Conservation (phyloP, 495 filamentous ascomycete genomes). For the Xylaria cubensis region DNA sequence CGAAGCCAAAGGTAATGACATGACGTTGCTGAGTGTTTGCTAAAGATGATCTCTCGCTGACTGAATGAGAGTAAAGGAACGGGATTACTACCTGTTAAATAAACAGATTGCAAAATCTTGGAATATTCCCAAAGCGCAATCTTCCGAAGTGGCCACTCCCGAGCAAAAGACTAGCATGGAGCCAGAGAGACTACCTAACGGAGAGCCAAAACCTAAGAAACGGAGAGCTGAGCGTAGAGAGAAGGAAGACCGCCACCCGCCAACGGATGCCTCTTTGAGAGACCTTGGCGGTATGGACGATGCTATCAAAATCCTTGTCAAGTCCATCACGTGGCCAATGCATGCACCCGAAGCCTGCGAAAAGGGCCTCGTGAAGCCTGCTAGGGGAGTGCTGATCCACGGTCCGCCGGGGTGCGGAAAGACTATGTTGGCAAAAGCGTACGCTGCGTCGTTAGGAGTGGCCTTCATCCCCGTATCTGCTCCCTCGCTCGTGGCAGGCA, state of each 20-base stretch:
- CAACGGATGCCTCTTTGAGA: slow-evolving; percentile 74
- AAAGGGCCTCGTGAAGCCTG: slow-evolving; percentile 73
- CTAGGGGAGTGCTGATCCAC: slow-evolving; percentile 89
- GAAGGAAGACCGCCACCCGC: slow-evolving; percentile 62
- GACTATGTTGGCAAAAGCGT: slow-evolving; percentile 90
- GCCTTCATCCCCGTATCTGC: slow-evolving; percentile 90
- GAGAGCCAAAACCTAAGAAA: slow-evolving; percentile 72
- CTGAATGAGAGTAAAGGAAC: slow-evolving; percentile 47
- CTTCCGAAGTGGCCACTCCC: slow-evolving; percentile 25
- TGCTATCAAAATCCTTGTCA: slow-evolving; percentile 76
- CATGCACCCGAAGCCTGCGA: slow-evolving; percentile 61
- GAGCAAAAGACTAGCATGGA: slow-evolving; percentile 30
- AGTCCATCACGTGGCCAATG: slow-evolving; percentile 84
- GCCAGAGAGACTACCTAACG: slow-evolving; percentile 60
- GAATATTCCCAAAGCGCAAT: slow-evolving; percentile 35
- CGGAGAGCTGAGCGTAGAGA: slow-evolving; percentile 56
- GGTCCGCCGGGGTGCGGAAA: slow-evolving; percentile 96
- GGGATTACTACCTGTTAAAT: slow-evolving; percentile 71
- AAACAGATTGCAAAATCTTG: slow-evolving; percentile 65
- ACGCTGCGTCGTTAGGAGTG: slow-evolving; percentile 83
- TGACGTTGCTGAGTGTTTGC: background rate
- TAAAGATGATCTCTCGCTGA: background rate
- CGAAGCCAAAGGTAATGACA: slow-evolving; percentile 41
- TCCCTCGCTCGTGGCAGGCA: slow-evolving; percentile 87
- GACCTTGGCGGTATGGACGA: slow-evolving; percentile 88